phyloP scores from a whole-genome alignment of 1,284 basidiomycete genomes.

The Binderoboletus segoi region DNA sequence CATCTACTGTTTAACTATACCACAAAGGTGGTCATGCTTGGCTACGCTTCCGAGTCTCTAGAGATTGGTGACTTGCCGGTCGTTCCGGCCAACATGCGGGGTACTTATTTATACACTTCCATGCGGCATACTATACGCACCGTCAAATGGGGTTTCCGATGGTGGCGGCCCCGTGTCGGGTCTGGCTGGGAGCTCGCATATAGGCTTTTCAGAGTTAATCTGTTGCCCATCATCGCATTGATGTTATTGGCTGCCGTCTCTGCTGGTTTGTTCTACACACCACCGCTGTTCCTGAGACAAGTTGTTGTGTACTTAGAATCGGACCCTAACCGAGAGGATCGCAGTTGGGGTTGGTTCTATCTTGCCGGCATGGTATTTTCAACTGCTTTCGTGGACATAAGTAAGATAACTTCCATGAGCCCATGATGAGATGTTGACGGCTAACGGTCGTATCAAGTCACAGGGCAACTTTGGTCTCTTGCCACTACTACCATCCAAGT shows the following conservation, averaged over 20 bases:
- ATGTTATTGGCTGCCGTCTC: constrained; percentile 60
- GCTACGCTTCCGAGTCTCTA: constrained; percentile 69
- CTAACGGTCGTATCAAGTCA: constrained; percentile 26
- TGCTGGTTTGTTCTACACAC: constrained; percentile 75
- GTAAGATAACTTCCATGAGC: constrained; percentile 42
- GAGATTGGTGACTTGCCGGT: constrained; percentile 88
- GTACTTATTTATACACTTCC: constrained; percentile 51
- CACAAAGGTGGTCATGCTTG: constrained; percentile 81
- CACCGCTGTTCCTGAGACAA: constrained; percentile 74
- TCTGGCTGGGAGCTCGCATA: constrained; percentile 67
- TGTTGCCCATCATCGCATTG: constrained; percentile 43
- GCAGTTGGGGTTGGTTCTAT: constrained; percentile 76
- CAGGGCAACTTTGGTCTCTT: constrained; percentile 68
- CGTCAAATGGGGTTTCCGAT: constrained; percentile 40
- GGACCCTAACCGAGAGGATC: constrained; percentile 53
- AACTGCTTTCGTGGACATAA: constrained; percentile 59
- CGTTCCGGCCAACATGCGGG: constrained; percentile 71
- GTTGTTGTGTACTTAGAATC: constrained; percentile 77
- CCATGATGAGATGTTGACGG: neutral
- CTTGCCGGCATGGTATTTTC: constrained; percentile 69
- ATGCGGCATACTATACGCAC: constrained; percentile 40
- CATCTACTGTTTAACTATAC: constrained; percentile 74
- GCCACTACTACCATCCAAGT: constrained; percentile 74
- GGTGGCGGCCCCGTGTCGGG: constrained; percentile 44
- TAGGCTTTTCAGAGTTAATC: constrained; percentile 59